These are phyloP conservation scores for Novakomyces olei DNA, from an alignment of 805 yeast species.

Conservation along the genomic window DNA sequence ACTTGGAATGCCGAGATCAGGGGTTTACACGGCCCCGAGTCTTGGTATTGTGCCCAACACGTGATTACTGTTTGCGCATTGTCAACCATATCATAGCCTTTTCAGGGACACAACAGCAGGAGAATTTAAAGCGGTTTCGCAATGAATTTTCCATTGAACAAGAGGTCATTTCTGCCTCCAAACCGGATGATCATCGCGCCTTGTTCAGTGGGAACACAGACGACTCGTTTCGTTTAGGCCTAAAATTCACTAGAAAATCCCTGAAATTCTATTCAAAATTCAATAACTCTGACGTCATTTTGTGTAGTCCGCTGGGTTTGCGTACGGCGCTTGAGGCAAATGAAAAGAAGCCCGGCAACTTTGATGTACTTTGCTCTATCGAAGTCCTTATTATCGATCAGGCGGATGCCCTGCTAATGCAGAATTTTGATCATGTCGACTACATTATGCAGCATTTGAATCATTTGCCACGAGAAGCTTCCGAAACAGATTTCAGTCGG, in stretches of 20 bases:
- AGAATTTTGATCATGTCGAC: conserved; percentile 69
- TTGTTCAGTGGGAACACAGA: conserved; percentile 73
- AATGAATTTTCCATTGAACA: conserved; percentile 41
- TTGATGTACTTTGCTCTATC: conserved; percentile 71
- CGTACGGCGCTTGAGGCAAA: conserved; percentile 53
- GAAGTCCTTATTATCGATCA: conserved; percentile 66
- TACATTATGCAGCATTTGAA: conserved; percentile 50
- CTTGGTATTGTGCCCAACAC: conserved; percentile 60
- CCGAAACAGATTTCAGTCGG: conserved; percentile 73
- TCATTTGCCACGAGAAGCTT: conserved; percentile 54
- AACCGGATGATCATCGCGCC: conserved; percentile 66
- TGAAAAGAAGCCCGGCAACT: conserved; percentile 32
- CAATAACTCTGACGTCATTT: conserved; percentile 60
- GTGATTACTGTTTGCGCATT: conserved; percentile 51
- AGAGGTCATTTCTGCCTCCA: conserved; percentile 27
- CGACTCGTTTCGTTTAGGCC: conserved; percentile 79
- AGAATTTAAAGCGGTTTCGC: conserved; percentile 54
- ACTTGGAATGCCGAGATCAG: conserved; percentile 58
- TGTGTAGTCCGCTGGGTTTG: conserved; percentile 84
- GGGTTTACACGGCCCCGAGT: conserved; percentile 90
- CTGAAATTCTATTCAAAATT: conserved; percentile 66
- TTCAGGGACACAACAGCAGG: conserved; percentile 53
- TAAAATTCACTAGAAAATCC: conserved; percentile 73
- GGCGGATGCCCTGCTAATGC: conserved; percentile 71
- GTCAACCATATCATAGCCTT: conserved; percentile 37